Evolutionary conservation across 352 stramenopile species (phyloP), one percentile per base, ranked within the genome.

Genomic region (Globisporangium yorkense): DNA sequence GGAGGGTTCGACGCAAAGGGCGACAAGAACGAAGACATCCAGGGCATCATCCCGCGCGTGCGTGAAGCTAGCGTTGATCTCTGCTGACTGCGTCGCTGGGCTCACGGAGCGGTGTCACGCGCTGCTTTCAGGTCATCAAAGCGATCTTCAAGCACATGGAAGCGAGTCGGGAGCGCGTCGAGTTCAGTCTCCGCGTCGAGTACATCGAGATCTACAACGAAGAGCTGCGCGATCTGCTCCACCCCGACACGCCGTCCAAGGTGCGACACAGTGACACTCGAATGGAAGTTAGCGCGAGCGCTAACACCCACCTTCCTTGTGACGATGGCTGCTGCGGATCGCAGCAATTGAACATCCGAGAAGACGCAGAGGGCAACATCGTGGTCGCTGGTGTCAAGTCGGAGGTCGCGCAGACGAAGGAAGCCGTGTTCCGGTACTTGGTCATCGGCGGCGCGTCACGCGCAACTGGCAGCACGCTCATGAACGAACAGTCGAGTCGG

Each of bases 201-300:
- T 99, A 97, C 67, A 80, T 99, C 48, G 97, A 99, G 83, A 97
- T 99, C 57, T 99, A 99, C 78, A 99, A 99, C 58, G 97, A 99
- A 84, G 90, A 98, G 56, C 78, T 99, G 10, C 82, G 91, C 4
- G 96, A 99, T 65, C 72, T 99, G 33, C 77, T 99, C 7, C 88
- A 90, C 37, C 75, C 80, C 0, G 82, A 94, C 52, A 94, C 78
- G 0, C 67, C 79, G 0, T 81, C 77, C 39, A 92, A 90, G 68
- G 71, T 80, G 20, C 24, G 21, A 16, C 16, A n/a, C n/a, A 18
- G 12, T 16, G 10, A 35, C 20, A 18, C 27, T 24, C 29, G 5
- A 3, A 10, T 31, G 43, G 18, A 27, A 27, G 24, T 27, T 10
- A 5, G 15, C 5, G 18, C 21, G 10, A 16, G 12, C 20, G 31